A percentile compares a stretch with the other conserved stretches of the same genome.
Evolutionary conservation across 345 rosid genomes (phyloP).

Genomic region (Euphorbia lathyris): DNA sequence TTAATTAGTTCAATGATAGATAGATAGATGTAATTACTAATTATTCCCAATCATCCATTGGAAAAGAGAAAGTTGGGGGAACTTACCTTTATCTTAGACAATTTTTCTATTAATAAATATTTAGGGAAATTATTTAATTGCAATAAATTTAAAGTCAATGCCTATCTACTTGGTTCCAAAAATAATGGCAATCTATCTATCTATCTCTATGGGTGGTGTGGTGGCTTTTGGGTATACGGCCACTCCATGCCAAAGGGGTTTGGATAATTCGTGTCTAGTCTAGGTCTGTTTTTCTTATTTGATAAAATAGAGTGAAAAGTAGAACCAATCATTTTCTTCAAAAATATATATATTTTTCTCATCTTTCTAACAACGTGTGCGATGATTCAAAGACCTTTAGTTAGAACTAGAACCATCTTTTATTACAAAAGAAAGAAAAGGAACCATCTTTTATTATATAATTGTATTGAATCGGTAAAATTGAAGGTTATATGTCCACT

Average conservation of each 20-base stretch:
- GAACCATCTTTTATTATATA: too few species aligned
- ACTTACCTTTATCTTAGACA: neutral
- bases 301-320: too few species aligned
- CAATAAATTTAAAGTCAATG: conserved; percentile 42
- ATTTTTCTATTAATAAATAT: too few species aligned
- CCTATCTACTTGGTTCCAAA: conserved; percentile 1
- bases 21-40: too few species aligned
- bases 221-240: conserved; percentile 25
- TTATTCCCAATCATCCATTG: conserved; percentile 34
- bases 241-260: conserved; percentile 24
- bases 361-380: neutral
- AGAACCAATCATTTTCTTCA: neutral
- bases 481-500: too few species aligned
- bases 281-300: too few species aligned
- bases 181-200: conserved; percentile 14
- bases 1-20: conserved; percentile 20
- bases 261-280: conserved; percentile 27
- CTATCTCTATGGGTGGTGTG: too few species aligned
- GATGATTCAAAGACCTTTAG: neutral
- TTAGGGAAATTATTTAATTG: too few species aligned
- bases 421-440: neutral
- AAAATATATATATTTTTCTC: neutral
- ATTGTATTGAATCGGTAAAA: too few species aligned
- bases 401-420: neutral
- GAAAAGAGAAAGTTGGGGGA: conserved; percentile 29